Evolutionary conservation across 192 early-diverging fungal species (phyloP).

Genomic region (Anaeromyces robustus): DNA sequence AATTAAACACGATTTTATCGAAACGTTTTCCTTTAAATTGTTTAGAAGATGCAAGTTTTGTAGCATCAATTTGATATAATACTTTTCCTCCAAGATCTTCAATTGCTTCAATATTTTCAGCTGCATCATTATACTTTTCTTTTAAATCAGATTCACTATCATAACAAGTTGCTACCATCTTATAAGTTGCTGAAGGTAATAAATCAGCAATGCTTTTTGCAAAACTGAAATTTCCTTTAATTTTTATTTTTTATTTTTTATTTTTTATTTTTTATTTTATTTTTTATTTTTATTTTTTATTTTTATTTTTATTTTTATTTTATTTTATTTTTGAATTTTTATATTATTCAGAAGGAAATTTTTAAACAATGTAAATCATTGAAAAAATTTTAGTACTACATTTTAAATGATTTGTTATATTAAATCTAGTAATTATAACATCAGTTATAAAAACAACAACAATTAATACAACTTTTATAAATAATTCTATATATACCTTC

Average conservation of each 20-base stretch:
- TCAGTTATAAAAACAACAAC: neutral
- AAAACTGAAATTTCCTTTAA: constrained; percentile 89
- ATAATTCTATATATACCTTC: constrained; percentile 27
- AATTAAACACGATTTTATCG: constrained; percentile 83
- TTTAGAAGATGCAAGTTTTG: constrained; percentile 39
- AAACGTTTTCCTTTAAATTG: constrained; percentile 54
- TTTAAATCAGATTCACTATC: constrained; percentile 49
- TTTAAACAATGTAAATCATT: too few relatives aligned
- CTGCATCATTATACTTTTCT: constrained; percentile 64
- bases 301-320: too few relatives aligned
- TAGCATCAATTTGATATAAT: constrained; percentile 25
- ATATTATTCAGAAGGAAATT: too few relatives aligned
- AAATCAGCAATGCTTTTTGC: constrained; percentile 47
- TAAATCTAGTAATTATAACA: neutral
- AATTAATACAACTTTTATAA: neutral
- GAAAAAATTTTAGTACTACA: too few relatives aligned
- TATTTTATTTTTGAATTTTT: too few relatives aligned
- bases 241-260: constrained; percentile 8
- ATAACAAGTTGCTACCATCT: constrained; percentile 56
- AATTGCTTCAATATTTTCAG: constrained; percentile 46
- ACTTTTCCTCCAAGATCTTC: constrained; percentile 45
- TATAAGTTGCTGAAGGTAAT: constrained; percentile 32
- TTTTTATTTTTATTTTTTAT: too few relatives aligned
- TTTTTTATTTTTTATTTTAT: too few relatives aligned
- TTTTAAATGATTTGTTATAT: too few relatives aligned